Conservation (phyloP, 495 filamentous ascomycete species). For the Penicillium cataractarum region DNA sequence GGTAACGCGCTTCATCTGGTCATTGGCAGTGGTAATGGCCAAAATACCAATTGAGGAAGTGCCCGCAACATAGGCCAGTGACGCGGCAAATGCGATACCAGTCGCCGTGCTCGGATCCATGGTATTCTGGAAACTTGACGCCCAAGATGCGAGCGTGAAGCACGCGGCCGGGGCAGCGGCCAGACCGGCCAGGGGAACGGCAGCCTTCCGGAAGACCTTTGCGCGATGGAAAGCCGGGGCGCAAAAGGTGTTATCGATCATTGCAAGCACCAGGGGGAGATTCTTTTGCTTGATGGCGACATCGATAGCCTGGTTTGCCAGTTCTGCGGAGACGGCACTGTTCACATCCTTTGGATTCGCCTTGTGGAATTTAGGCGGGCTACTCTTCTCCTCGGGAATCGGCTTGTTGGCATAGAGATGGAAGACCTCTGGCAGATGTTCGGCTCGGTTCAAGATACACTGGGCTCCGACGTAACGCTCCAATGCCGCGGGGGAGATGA, state of each 20-base stretch:
- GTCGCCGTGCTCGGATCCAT: constrained; percentile 73
- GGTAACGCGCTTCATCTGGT: constrained; percentile 90
- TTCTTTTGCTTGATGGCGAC: constrained; percentile 77
- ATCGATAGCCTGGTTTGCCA: constrained; percentile 72
- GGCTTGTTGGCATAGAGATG: constrained; percentile 84
- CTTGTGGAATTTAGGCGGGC: constrained; percentile 59
- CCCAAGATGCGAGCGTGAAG: constrained; percentile 65
- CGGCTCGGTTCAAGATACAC: constrained; percentile 66
- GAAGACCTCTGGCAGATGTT: constrained; percentile 78
- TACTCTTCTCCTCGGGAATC: constrained; percentile 61
- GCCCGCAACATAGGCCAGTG: constrained; percentile 77
- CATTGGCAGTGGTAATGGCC: constrained; percentile 81
- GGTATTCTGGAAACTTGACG: constrained; percentile 61
- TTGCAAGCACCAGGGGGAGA: constrained; percentile 72
- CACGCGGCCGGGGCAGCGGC: constrained; percentile 67
- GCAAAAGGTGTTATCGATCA: constrained; percentile 78
- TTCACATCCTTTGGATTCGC: constrained; percentile 68
- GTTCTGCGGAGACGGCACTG: constrained; percentile 67
- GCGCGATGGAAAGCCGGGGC: constrained; percentile 70
- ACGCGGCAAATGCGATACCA: constrained; percentile 77
- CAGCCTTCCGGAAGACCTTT: constrained; percentile 60
- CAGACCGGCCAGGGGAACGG: constrained; percentile 54
- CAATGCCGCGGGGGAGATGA: constrained; percentile 75
- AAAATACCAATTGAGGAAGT: constrained; percentile 80
- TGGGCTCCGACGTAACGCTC: constrained; percentile 72